Conservation (phyloP, 257 asterid species). For the Scutellaria barbata region DNA sequence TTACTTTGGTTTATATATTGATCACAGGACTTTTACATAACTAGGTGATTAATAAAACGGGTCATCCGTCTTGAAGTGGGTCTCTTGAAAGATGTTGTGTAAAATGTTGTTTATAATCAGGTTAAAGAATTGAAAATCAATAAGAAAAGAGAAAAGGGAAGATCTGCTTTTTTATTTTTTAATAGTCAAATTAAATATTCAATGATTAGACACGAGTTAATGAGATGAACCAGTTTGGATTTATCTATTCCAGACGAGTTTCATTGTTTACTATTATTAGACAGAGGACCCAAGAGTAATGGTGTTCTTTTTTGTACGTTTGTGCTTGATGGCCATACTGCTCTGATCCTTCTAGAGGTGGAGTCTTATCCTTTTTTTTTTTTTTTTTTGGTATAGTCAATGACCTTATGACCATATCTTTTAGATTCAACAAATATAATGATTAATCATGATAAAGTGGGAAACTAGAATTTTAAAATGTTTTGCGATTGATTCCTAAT, state of each 20-base stretch:
- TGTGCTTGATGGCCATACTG: conserved; percentile 31
- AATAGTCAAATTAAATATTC: not conserved
- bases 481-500: not conserved
- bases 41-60: too few relatives aligned
- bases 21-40: too few relatives aligned
- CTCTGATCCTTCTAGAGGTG: conserved; percentile 32
- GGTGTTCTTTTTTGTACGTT: conserved; percentile 23
- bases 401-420: conserved; percentile 1
- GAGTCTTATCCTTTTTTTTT: conserved; percentile 16
- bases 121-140: not conserved
- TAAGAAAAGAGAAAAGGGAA: not conserved
- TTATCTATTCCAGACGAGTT: not conserved
- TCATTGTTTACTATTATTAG: not conserved
- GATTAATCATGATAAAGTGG: not conserved
- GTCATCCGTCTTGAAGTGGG: not conserved
- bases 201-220: not conserved
- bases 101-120: not conserved
- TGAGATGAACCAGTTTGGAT: not conserved
- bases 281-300: not conserved
- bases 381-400: conserved; percentile 2
- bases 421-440: conserved; percentile 9
- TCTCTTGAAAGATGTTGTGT: not conserved
- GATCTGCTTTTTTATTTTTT: not conserved
- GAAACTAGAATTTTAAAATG: not conserved
- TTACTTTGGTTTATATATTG: too few relatives aligned